A percentile compares a stretch with the other conserved stretches of the same genome.
phyloP scores from a whole-genome alignment of 2,329 filamentous ascomycete genomes.

The Macroventuria anomochaeta region DNA sequence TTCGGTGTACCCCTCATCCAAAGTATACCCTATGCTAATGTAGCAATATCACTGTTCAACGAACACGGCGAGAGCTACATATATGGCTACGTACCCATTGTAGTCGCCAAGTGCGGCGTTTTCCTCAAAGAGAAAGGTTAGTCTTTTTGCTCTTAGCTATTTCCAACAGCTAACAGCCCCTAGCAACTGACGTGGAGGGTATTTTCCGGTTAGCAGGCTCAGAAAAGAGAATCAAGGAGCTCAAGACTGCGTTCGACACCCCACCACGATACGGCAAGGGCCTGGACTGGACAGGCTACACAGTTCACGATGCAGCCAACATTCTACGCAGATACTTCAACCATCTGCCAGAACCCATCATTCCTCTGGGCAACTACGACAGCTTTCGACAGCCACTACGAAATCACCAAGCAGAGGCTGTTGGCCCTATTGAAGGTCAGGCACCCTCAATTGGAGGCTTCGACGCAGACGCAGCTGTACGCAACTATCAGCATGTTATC shows the following conservation, averaged over 20 bases:
- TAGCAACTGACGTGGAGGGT: constrained; percentile 92
- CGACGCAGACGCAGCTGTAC: constrained; percentile 76
- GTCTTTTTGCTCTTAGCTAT: not conserved
- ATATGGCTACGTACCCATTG: constrained; percentile 97
- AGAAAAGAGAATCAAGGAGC: constrained; percentile 96
- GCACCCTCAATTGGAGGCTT: constrained; percentile 76
- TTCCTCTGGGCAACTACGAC: constrained; percentile 91
- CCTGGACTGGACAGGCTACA: constrained; percentile 95
- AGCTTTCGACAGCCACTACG: constrained; percentile 85
- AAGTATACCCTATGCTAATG: constrained; percentile 97
- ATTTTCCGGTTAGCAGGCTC: constrained; percentile 97
- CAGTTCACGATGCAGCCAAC: constrained; percentile 97
- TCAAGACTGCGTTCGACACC: constrained; percentile 90
- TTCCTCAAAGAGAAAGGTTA: constrained; percentile 97
- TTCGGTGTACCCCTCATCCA: constrained; percentile 92
- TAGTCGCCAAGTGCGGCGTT: constrained; percentile 97
- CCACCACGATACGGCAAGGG: constrained; percentile 91
- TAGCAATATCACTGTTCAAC: constrained; percentile 94
- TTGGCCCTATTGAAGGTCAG: constrained; percentile 68
- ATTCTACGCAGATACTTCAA: constrained; percentile 95
- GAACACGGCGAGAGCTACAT: constrained; percentile 94
- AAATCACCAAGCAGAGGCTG: constrained; percentile 70
- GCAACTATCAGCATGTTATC: constrained; percentile 85
- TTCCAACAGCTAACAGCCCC: constrained; percentile 28
- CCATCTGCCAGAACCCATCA: constrained; percentile 93